These are phyloP conservation scores for Leptodontidium sp. DNA, from an alignment of 2,329 filamentous ascomycete genomes.

Conservation along the genomic window DNA sequence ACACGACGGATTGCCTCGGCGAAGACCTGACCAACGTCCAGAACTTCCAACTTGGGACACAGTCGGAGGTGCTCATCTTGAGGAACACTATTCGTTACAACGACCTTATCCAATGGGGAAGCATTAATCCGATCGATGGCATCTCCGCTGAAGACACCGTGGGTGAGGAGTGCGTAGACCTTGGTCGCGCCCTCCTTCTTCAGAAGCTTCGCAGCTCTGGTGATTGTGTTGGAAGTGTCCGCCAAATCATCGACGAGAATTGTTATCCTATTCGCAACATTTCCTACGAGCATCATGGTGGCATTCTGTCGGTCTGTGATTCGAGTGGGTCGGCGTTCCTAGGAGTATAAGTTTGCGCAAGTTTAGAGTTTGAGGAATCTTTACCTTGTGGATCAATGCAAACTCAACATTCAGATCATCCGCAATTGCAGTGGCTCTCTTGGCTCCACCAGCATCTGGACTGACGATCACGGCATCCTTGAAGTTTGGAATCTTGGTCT, in stretches of 20 bases:
- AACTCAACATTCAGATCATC: slow-evolving; percentile 94
- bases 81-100: slow-evolving; percentile 95
- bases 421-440: slow-evolving; percentile 93
- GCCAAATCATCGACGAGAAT: slow-evolving; percentile 95
- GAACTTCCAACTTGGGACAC: slow-evolving; percentile 88
- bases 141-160: slow-evolving; percentile 94
- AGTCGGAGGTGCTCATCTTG: slow-evolving; percentile 80
- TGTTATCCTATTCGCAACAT: slow-evolving; percentile 80
- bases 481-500: slow-evolving; percentile 81
- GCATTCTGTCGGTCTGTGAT: slow-evolving; percentile 90
- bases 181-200: slow-evolving; percentile 94
- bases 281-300: slow-evolving; percentile 94
- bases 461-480: slow-evolving; percentile 91
- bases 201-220: slow-evolving; percentile 92
- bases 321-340: slow-evolving; percentile 89
- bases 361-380: slow-evolving; percentile 45
- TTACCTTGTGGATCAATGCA: slow-evolving; percentile 96
- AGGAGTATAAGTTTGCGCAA: slow-evolving; percentile 47
- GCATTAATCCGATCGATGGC: slow-evolving; percentile 94
- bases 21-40: slow-evolving; percentile 91
- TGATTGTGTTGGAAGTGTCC: slow-evolving; percentile 97
- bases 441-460: slow-evolving; percentile 95
- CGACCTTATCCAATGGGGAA: slow-evolving; percentile 89
- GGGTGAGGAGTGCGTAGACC: slow-evolving; percentile 92
- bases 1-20: slow-evolving; percentile 95